Evolutionary conservation across 148 eudicot species (phyloP).

Genomic region (Chenopodium formosanum): DNA sequence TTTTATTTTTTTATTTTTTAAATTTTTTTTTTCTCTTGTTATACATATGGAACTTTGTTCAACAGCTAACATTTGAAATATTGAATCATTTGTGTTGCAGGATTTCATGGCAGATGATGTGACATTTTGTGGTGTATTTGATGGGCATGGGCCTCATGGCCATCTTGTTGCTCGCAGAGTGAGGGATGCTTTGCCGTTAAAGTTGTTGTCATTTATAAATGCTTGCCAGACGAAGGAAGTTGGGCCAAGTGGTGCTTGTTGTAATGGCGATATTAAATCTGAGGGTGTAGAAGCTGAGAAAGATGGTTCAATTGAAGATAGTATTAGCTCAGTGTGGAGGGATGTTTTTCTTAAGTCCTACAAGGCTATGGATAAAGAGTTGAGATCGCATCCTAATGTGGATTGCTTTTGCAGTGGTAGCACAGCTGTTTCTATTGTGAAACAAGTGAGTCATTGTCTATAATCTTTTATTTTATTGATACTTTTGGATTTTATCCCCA

Average conservation of each 20-base stretch:
- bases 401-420: constrained; percentile 99
- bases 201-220: constrained; percentile 61
- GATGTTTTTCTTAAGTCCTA: constrained; percentile 89
- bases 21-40: neutral
- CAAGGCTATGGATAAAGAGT: constrained; percentile 94
- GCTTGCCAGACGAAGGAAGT: constrained; percentile 56
- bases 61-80: constrained; percentile 11
- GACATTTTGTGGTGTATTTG: constrained; percentile 91
- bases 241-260: constrained; percentile 49
- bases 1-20: neutral
- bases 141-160: constrained; percentile 98
- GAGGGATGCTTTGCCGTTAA: constrained; percentile 77
- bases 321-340: constrained; percentile 56
- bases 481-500: neutral
- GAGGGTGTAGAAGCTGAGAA: constrained; percentile 54
- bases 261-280: constrained; percentile 46
- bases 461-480: constrained; percentile 9
- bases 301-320: constrained; percentile 46
- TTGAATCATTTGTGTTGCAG: constrained; percentile 35
- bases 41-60: constrained; percentile 1
- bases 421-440: constrained; percentile 83
- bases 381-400: constrained; percentile 79
- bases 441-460: constrained; percentile 53
- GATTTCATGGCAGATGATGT: constrained; percentile 80
- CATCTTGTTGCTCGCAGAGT: constrained; percentile 98